Evolutionary conservation across 2,329 filamentous ascomycete genomes (phyloP).

Genomic region (Aspergillus ochraceoroseus): DNA sequence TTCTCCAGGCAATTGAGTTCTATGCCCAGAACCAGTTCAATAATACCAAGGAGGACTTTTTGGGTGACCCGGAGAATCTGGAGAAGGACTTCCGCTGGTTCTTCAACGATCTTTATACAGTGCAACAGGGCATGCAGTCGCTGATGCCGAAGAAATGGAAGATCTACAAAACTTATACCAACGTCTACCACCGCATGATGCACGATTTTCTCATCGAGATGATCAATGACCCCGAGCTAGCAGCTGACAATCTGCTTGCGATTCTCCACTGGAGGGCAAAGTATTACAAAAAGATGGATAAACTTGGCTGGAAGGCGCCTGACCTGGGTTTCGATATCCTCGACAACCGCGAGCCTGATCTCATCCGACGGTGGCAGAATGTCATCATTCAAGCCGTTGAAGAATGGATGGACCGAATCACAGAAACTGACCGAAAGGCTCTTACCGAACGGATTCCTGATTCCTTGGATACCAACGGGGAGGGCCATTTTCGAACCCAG

Average conservation of each 20-base stretch:
- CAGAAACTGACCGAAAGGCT: conserved; percentile 71
- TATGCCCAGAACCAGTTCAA: conserved; percentile 71
- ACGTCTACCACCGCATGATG: conserved; percentile 92
- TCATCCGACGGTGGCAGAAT: conserved; percentile 88
- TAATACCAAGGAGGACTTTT: conserved; percentile 66
- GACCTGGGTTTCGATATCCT: conserved; percentile 82
- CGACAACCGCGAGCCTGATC: conserved; percentile 81
- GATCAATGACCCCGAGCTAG: conserved; percentile 79
- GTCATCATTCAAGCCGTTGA: conserved; percentile 94
- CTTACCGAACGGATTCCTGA: conserved; percentile 74
- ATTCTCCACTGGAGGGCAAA: conserved; percentile 94
- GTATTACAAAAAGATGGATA: conserved; percentile 93
- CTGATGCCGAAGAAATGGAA: conserved; percentile 97
- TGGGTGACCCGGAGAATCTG: conserved; percentile 74
- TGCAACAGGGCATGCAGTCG: conserved; percentile 84
- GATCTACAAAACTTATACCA: conserved; percentile 82
- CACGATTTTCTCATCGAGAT: conserved; percentile 82
- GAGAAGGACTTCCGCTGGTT: conserved; percentile 92
- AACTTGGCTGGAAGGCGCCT: conserved; percentile 71
- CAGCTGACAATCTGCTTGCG: conserved; percentile 78
- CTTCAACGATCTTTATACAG: conserved; percentile 94
- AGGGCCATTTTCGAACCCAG: conserved; percentile 86
- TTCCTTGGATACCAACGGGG: conserved; percentile 79
- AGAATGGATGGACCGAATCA: conserved; percentile 96
- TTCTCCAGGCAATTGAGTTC: conserved; percentile 71